phyloP scores from a whole-genome alignment of 1,284 basidiomycete species.

The Microbotryum violaceum region DNA sequence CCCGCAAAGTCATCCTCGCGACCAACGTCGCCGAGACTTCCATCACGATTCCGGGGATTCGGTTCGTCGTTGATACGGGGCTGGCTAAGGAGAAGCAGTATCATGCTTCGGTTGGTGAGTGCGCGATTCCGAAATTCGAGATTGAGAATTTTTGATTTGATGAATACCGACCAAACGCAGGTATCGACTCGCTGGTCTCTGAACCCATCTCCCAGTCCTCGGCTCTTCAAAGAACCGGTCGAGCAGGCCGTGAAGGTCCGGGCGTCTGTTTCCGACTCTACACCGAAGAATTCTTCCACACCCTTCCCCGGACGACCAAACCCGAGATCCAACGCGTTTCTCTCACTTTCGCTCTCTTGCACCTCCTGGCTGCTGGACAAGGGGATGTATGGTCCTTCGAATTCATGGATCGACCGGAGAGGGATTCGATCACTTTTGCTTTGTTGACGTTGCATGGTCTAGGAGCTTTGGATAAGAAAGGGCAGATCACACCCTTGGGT shows the following conservation, averaged over 20 bases:
- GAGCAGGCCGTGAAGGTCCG: conserved; percentile 78
- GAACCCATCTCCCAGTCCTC: conserved; percentile 80
- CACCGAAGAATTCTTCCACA: conserved; percentile 65
- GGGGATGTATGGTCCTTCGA: conserved; percentile 69
- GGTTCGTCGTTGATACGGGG: conserved; percentile 90
- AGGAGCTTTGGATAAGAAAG: conserved; percentile 55
- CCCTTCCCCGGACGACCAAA: conserved; percentile 58
- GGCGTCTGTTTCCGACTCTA: conserved; percentile 84
- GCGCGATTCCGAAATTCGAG: no score
- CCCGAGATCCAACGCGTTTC: conserved; percentile 85
- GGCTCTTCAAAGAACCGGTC: conserved; percentile 79
- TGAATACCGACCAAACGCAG: conserved; percentile 42
- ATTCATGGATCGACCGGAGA: conserved; percentile 74
- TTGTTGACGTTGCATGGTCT: conserved; percentile 67
- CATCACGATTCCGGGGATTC: conserved; percentile 92
- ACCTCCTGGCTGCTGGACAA: conserved; percentile 51
- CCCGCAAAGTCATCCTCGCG: conserved; percentile 82
- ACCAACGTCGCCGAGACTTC: conserved; percentile 98
- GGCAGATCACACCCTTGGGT: conserved; percentile 61
- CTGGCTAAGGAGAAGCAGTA: conserved; percentile 93
- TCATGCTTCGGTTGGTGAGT: conserved; percentile 33
- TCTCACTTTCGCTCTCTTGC: conserved; percentile 69
- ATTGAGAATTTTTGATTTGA: not conserved
- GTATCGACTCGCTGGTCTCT: conserved; percentile 81
- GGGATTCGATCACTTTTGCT: conserved; percentile 60